A percentile compares a stretch with the other conserved stretches of the same genome.
Conservation (phyloP, 768 basidiomycete species). For the Naganishia vaughanmartiniae region DNA sequence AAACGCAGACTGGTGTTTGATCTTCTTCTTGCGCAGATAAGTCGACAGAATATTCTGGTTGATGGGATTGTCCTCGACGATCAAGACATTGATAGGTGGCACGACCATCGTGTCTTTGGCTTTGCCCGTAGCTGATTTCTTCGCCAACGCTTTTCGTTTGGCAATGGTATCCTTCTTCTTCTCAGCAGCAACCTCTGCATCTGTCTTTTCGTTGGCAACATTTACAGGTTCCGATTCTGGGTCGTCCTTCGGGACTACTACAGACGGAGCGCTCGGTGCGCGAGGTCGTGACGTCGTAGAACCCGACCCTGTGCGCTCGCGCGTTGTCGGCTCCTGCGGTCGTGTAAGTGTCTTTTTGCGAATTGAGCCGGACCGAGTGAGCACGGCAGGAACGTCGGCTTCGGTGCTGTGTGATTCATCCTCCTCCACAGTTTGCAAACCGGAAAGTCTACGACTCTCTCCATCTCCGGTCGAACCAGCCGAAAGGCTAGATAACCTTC, state of each 20-base stretch:
- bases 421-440: constrained; percentile 12
- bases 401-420: constrained; percentile 21
- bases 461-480: background rate
- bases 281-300: background rate
- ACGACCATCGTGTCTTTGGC: constrained; percentile 69
- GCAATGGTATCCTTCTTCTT: constrained; percentile 38
- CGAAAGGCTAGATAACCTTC: background rate
- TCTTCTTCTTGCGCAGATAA: constrained; percentile 92
- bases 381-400: background rate
- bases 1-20: constrained; percentile 89
- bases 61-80: constrained; percentile 98
- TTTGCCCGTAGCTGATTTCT: constrained; percentile 38
- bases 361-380: background rate
- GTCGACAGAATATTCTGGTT: constrained; percentile 97
- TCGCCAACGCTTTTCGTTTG: constrained; percentile 29
- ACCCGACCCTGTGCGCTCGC: constrained; percentile 4
- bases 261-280: background rate
- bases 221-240: constrained; percentile 28
- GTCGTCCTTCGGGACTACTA: constrained; percentile 4
- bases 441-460: constrained; percentile 19
- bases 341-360: constrained; percentile 15
- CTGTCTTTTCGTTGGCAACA: constrained; percentile 27
- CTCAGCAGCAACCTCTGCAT: constrained; percentile 6
- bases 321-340: background rate
- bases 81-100: constrained; percentile 94